Evolutionary conservation across 805 yeast species (phyloP), one percentile per base, ranked within the genome.

Genomic region (Lipomyces orientalis): DNA sequence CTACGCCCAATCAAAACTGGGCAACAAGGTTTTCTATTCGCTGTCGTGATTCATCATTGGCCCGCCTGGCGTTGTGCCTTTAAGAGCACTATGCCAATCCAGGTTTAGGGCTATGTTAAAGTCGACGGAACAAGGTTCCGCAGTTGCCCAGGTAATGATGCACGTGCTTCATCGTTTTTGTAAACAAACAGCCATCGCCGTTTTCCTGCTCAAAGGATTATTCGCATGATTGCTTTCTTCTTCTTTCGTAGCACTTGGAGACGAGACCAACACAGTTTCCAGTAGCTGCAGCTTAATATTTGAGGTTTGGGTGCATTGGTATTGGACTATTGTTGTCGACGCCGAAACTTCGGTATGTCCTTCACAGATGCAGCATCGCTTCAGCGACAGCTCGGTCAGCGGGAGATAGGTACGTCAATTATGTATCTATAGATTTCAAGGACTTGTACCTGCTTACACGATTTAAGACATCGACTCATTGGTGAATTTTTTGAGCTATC

Each of bases 371-470:
- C 67, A 4, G 2, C 9, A 25, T 22, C 22, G 5, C 55, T 64
- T 4, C 67, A 62, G 33, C 25, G 34, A 46, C 67, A 29, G 14
- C 25, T 64, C 37, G 68, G 29, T 14, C 62, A 60, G 35, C 60
- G 65, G 4, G 67, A 62, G 8, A 31, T 14, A 9, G 65, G 68
- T 64, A 39, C 25, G 61, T 29, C 16, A 8, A n/a, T 10, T 19
- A 16, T 14, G 5, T 16, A 39, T 31, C 34, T 7, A 16, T 29
- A 31, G 8, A 9, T 22, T 25, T 34, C 55, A 58, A 61, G n/a
- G 10, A 43, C 2, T 16, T 14, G 9, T 5, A 16, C 16, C 8
- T 58, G 56, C 29, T 62, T 9, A 49, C 31, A 1, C 12, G 19
- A 25, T 29, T 22, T 2, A 14, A 63, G 68, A 56, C 29, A 25